Evolutionary conservation across 139 green algal species (phyloP).

Genomic region (Picochlorum sp.): DNA sequence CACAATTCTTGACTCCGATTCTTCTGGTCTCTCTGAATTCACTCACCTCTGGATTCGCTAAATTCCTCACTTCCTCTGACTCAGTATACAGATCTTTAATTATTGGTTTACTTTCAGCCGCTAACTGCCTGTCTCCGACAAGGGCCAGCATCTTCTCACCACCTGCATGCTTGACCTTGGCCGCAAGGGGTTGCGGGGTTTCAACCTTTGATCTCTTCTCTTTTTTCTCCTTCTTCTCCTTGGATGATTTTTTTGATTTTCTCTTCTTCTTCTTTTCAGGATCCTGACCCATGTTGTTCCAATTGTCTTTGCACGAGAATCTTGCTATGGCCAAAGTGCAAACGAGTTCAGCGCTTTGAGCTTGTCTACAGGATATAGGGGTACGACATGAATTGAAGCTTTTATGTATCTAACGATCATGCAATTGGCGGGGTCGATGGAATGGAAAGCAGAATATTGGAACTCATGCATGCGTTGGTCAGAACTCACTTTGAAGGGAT

Average conservation of each 20-base stretch:
- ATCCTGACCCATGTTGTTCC: constrained; percentile 12
- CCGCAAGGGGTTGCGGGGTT: background rate
- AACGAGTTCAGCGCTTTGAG: background rate
- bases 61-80: constrained; percentile 15
- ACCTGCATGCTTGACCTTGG: constrained; percentile 17
- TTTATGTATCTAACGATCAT: too few species aligned
- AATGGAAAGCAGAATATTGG: too few species aligned
- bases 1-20: constrained; percentile 43
- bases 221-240: constrained; percentile 18
- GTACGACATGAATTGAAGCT: too few species aligned
- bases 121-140: constrained; percentile 48
- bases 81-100: constrained; percentile 57
- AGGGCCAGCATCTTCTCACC: constrained; percentile 20
- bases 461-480: too few species aligned
- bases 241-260: background rate
- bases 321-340: background rate
- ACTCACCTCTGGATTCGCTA: constrained; percentile 31
- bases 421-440: too few species aligned
- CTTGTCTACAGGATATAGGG: too few species aligned
- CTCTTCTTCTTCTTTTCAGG: background rate
- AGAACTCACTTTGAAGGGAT: too few species aligned
- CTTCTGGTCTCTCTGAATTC: constrained; percentile 31
- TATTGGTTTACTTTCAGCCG: constrained; percentile 33
- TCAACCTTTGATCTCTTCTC: constrained; percentile 10
- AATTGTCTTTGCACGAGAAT: constrained; percentile 14